Conservation (phyloP, 768 basidiomycete genomes). For the Steccherinum ochraceum region DNA sequence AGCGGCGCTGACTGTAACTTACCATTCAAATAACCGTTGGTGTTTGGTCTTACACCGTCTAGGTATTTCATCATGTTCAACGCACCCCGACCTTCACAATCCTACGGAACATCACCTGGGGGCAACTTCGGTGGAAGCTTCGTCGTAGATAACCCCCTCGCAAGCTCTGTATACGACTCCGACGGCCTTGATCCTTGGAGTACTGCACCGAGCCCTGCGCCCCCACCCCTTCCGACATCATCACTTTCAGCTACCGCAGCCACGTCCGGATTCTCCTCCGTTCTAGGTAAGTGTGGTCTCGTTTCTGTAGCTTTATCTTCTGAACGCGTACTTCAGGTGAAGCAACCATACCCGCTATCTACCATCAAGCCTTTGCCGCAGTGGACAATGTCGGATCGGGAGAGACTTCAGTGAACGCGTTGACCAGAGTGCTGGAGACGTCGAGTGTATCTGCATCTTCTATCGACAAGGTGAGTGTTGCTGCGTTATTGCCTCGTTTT, state of each 20-base stretch:
- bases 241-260: slow-evolving; percentile 39
- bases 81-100: slow-evolving; percentile 67
- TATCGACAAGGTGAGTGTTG: slow-evolving; percentile 62
- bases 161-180: slow-evolving; percentile 59
- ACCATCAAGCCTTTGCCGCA: slow-evolving; percentile 64
- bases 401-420: slow-evolving; percentile 75
- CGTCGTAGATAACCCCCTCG: slow-evolving; percentile 70
- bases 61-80: slow-evolving; percentile 91
- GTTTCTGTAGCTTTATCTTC: not conserved
- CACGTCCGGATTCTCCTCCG: slow-evolving; percentile 54
- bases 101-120: slow-evolving; percentile 52
- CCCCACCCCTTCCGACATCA: slow-evolving; percentile 43
- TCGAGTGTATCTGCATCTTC: slow-evolving; percentile 76
- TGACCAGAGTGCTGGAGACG: slow-evolving; percentile 75
- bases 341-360: slow-evolving; percentile 74
- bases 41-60: no score
- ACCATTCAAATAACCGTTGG: no score
- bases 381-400: slow-evolving; percentile 69
- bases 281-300: slow-evolving; percentile 48
- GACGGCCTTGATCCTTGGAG: slow-evolving; percentile 78
- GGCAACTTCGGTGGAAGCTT: slow-evolving; percentile 62
- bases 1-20: no score
- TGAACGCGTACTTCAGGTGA: slow-evolving; percentile 53
- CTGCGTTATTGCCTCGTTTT: not conserved
- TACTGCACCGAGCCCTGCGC: slow-evolving; percentile 63